Base-by-base conservation (phyloP, 2,329 filamentous ascomycete species). In the Scedosporium aurantiacum region DNA sequence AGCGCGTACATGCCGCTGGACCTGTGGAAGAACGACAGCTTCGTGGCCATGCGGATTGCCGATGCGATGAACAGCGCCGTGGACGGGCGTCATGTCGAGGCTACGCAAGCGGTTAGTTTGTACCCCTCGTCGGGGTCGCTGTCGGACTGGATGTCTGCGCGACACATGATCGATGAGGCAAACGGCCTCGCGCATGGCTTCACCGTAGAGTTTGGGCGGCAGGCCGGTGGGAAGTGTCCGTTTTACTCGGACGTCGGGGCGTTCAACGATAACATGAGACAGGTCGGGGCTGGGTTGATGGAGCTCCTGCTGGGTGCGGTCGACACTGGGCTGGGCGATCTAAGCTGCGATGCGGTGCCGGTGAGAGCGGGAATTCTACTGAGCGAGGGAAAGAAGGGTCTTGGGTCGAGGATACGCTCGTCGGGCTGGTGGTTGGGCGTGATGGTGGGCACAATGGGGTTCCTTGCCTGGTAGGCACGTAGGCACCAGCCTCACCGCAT, bases 201-300 rank as follows among this genome's bases (percentile, higher is more conserved):
- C 57, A 76, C 74, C 0, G 66, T 82, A 23, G 78, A 82, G 68
- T 81, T 82, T 67, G 79, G 79, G 0, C 72, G 71, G 57, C 55
- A 58, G 28, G 69, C 66, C 12, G 62, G 37, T 10, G 66, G 65
- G 1, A 47, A 37, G 0, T 75, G 73, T 55, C 72, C 73, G 0
- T 82, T 81, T 63, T 82, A 82, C 63, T 78, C 78, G 0, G 75
- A 73, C 1, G 66, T 68, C 1, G 65, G 69, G 41, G 71, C 75
- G 67, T 80, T 79, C 65, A 74, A 76, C 63, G 63, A 67, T 59
- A 79, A 74, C 64, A 69, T 81, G 64, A 69, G 73, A 45, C 77
- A 80, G 68, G 76, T 75, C 12, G 72, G 70, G 2, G 73, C 75
- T 4, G 79, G 74, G 0, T 74, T 81, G 66, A 81, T 81, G 71